Base-by-base conservation (phyloP, 2,329 filamentous ascomycete species). In the Phoma sp. region DNA sequence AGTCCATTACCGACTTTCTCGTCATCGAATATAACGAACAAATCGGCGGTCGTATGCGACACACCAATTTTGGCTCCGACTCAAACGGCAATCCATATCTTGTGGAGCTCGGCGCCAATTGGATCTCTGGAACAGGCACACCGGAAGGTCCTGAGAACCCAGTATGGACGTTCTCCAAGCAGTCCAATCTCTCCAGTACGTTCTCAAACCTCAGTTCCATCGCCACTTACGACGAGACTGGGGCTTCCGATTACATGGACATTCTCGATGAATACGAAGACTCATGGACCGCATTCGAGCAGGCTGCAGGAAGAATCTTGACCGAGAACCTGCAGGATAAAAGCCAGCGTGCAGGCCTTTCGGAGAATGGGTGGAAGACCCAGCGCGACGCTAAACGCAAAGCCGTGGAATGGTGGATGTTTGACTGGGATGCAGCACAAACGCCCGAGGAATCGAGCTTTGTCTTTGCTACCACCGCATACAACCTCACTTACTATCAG, bases 61-160 rank as follows among this genome's bases (percentile, higher is more conserved):
- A 88, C 56, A 80, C 80, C 0, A 75, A 77, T 0, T 88, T 89
- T 62, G 86, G 86, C 4, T 73, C 77, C 15, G 75, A 80, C 22
- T 32, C 72, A 0, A 75, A 83, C 32, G 84, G 84, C 0, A 76
- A 80, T 0, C 81, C 49, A 1, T 52, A 55, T 10, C 27, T 77
- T 0, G 77, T 90, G 9, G 88, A 90, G 68, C 74, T 88, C 0
- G 88, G 88, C 2, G 87, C 88, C 6, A 90, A 90, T 58, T 90
- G 88, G 88, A 79, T 81, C 79, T 27, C 80, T 77, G 76, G 80
- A 76, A 22, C 67, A 77, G 24, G 77, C 73, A 72, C 71, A 24
- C 56, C 64, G 29, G 60, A 67, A 6, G 71, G 48, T 31, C 71
- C 47, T 60, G 81, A 85, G 43, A 87, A 89, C 44, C 87, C 87